These are phyloP conservation scores for Mallotus repandus DNA, from an alignment of 441 rosid genomes.

Conservation along the genomic window DNA sequence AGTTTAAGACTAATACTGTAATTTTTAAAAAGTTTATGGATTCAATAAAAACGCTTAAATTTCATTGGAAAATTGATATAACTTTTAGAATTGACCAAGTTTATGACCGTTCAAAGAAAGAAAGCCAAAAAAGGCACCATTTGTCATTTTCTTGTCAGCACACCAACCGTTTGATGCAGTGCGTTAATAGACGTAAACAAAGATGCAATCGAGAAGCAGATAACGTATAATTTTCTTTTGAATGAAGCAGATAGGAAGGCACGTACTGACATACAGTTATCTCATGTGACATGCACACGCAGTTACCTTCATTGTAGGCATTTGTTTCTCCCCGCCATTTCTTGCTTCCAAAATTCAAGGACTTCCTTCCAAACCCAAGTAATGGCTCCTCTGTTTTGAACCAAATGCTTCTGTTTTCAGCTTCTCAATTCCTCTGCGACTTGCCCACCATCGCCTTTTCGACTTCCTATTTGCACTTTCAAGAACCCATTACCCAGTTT, in stretches of 20 bases:
- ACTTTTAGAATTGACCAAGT: no score
- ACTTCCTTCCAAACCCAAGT: slow-evolving; percentile 34
- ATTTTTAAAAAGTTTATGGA: no score
- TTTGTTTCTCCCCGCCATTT: slow-evolving; percentile 54
- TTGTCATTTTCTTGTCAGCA: background rate
- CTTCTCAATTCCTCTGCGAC: background rate
- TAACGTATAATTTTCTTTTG: no score
- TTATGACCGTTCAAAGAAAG: no score
- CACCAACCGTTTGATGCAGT: background rate
- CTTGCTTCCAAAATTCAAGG: slow-evolving; percentile 46
- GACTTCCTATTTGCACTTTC: slow-evolving; percentile 20
- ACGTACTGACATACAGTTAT: background rate
- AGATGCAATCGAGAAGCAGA: no score
- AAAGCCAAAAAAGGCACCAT: background rate
- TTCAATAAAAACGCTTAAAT: no score
- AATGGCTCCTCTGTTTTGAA: slow-evolving; percentile 14
- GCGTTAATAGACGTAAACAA: background rate
- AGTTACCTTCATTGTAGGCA: slow-evolving; percentile 40
- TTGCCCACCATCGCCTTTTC: slow-evolving; percentile 21
- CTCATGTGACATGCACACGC: slow-evolving; percentile 6
- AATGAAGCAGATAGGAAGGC: no score
- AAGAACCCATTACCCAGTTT: slow-evolving; percentile 15
- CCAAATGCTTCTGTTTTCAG: slow-evolving; percentile 5
- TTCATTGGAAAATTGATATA: no score
- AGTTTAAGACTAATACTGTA: no score